These are phyloP conservation scores for Cryptomeria japonica DNA, from an alignment of 75 land plant genomes.

Conservation along the genomic window DNA sequence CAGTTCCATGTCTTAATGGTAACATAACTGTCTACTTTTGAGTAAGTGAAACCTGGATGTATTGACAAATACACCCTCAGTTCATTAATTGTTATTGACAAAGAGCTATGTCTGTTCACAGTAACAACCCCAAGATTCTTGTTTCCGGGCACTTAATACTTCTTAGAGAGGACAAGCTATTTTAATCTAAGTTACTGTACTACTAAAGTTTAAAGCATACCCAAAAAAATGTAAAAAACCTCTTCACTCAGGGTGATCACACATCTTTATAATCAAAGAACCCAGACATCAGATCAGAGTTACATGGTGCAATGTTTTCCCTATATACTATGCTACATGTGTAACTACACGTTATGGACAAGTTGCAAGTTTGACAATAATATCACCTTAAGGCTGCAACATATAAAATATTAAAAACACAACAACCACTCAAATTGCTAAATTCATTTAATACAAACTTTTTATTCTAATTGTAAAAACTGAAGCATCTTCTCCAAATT, in stretches of 20 bases:
- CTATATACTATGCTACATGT: background rate
- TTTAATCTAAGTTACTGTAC: too few relatives aligned
- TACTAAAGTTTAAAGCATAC: background rate
- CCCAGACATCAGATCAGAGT: background rate
- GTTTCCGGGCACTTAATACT: background rate
- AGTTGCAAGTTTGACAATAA: background rate
- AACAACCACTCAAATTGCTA: background rate
- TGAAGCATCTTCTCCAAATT: background rate
- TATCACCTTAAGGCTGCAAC: background rate
- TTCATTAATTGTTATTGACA: background rate
- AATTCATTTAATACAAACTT: background rate
- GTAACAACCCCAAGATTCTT: background rate
- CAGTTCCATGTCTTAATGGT: background rate
- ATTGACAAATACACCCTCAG: background rate
- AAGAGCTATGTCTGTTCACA: background rate
- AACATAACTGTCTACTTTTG: background rate
- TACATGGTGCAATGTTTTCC: background rate
- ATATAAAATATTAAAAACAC: background rate
- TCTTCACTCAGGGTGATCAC: background rate
- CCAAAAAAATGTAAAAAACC: background rate
- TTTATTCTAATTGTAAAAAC: background rate
- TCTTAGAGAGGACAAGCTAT: background rate
- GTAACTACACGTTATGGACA: background rate
- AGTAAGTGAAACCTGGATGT: background rate
- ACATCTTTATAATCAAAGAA: background rate